Base-by-base conservation (phyloP, 257 asterid species). In the Solanum sitiens region DNA sequence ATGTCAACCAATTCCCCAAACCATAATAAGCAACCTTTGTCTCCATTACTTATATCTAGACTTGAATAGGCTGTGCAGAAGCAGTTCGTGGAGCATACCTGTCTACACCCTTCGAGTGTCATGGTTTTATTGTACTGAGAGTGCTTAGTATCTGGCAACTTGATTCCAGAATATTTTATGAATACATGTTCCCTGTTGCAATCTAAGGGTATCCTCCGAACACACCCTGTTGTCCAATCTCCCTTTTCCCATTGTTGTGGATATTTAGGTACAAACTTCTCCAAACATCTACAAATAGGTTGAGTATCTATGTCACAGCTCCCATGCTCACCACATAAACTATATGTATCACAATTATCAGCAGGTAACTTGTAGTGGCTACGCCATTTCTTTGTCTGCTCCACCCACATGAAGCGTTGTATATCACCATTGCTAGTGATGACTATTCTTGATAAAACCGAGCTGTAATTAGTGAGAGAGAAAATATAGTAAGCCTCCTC, bases 1-100 rank as follows among this genome's bases (percentile, higher is more conserved):
- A 91, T 89, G 68, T 90, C 91, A 42, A 67, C 61, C 44, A 91
- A 68, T 16, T 89, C 90, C 27, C 86, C 91, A 85, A 84, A 90
- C 94, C 92, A 92, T 7, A 89, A 70, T 70, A 92, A 65, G 87
- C 94, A 92, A 37, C 92, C 94, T 79, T 88, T 88, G 8, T 90
- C 89, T 53, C 75, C 75, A 12, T 79, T 86, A 23, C 91, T 88
- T 16, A 88, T 56, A 39, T 89, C 67, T 32, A 83, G 30, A 32
- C 88, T 88, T 16, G 92, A 84, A 83, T 90, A 92, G 40, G 92
- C 92, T 70, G 86, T 80, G 59, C 93, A 92, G 14, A 83, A 63
- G 83, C 93, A 92, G 30, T 90, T 74, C 30, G 44, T 89, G 27
- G 77, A 87, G 86, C 93, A 92, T 82, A 30, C 44, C 13, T 59